These are phyloP conservation scores for Cryptosporidium bovis DNA, from an alignment of 169 alveolate genomes.

Conservation along the genomic window DNA sequence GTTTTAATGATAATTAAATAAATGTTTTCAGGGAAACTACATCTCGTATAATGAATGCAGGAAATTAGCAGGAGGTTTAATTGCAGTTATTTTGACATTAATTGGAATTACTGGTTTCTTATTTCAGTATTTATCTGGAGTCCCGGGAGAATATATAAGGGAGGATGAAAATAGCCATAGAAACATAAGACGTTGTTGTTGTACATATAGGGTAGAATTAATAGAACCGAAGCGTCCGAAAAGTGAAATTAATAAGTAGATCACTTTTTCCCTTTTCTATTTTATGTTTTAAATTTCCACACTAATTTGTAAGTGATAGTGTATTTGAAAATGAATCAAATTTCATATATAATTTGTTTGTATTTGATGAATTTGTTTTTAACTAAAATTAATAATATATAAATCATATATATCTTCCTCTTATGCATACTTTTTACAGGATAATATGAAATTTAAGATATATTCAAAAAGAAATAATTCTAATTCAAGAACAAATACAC, in stretches of 20 bases:
- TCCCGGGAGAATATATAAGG: constrained; percentile 25
- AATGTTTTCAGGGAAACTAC: background rate
- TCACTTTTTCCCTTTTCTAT: background rate
- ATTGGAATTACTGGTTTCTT: background rate
- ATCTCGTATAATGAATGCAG: constrained; percentile 20
- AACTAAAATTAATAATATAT: background rate
- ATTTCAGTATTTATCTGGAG: constrained; percentile 18
- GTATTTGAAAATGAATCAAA: background rate
- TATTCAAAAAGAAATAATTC: constrained; percentile 34
- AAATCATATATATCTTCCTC: background rate
- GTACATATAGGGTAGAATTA: background rate
- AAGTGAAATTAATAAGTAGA: background rate
- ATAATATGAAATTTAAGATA: constrained; percentile 35
- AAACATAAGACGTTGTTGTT: background rate
- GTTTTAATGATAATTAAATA: background rate
- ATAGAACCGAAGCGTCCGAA: constrained; percentile 13
- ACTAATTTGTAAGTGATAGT: background rate
- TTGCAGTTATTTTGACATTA: background rate
- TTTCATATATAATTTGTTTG: background rate
- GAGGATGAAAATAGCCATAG: background rate
- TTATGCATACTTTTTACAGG: too few relatives aligned
- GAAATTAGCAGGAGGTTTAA: constrained; percentile 9
- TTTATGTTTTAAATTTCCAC: background rate
- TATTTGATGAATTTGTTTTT: background rate
- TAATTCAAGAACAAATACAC: constrained; percentile 38